These are phyloP conservation scores for Coffea canephora DNA, from an alignment of 257 asterid genomes.

Conservation along the genomic window DNA sequence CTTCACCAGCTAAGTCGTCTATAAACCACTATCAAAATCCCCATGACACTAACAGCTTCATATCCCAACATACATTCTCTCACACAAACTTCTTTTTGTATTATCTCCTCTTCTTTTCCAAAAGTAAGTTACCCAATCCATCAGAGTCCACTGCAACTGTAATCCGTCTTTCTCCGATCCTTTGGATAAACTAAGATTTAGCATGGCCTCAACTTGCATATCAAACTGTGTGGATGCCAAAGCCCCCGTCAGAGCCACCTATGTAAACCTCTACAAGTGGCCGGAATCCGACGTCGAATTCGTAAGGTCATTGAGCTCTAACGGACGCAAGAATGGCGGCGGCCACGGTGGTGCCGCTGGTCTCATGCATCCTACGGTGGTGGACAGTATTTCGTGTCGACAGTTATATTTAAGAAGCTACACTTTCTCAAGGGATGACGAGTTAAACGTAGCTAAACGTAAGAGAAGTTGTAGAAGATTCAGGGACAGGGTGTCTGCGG, in stretches of 20 bases:
- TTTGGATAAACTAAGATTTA: background rate
- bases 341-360: background rate
- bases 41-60: background rate
- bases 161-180: background rate
- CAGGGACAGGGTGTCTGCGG: constrained; percentile 8
- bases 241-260: constrained; percentile 60
- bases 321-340: constrained; percentile 11
- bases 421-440: constrained; percentile 74
- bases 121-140: background rate
- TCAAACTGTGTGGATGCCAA: constrained; percentile 51
- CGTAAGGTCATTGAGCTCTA: constrained; percentile 56
- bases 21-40: constrained; percentile 1
- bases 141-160: background rate
- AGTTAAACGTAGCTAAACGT: constrained; percentile 24
- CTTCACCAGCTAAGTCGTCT: constrained; percentile 14
- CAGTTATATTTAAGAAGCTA: constrained; percentile 80
- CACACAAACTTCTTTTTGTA: background rate
- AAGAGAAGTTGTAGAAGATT: constrained; percentile 45
- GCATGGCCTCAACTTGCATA: constrained; percentile 50
- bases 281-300: constrained; percentile 86
- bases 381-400: constrained; percentile 78
- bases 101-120: background rate
- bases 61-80: background rate
- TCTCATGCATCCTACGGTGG: constrained; percentile 48
- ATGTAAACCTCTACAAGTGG: constrained; percentile 82